Percentiles rank a stretch among this genome's conserved stretches.
phyloP scores from a whole-genome alignment of 2,329 filamentous ascomycete species.

The Blumeria graminis region DNA sequence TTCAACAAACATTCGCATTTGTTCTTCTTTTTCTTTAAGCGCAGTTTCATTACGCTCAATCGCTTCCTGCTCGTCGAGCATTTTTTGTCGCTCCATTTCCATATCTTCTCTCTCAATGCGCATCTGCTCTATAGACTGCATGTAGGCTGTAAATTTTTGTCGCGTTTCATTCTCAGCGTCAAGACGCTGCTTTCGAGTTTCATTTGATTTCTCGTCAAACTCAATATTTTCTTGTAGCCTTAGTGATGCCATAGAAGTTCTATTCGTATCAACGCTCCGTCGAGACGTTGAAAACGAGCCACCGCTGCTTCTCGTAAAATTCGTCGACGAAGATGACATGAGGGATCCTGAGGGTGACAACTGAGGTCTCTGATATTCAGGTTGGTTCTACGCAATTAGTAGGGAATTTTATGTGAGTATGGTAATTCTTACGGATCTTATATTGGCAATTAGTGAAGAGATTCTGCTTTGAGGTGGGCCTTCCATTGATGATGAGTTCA shows the following conservation, averaged over 20 bases:
- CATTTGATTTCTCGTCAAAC: not conserved
- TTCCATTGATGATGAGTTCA: not conserved
- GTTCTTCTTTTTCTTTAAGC: slow-evolving; percentile 1
- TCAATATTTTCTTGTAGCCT: not conserved
- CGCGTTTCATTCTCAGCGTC: not conserved
- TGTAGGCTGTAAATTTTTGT: not conserved
- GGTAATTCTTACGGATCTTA: not conserved
- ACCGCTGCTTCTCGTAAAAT: not conserved
- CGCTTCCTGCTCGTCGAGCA: not conserved
- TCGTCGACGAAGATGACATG: not conserved
- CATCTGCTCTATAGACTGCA: not conserved
- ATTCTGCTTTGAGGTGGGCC: not conserved
- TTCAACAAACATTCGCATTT: slow-evolving; percentile 1
- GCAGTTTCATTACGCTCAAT: not conserved
- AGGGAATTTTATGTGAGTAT: not conserved
- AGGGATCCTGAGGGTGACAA: not conserved
- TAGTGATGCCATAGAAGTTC: not conserved
- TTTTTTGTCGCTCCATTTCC: not conserved
- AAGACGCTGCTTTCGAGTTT: not conserved
- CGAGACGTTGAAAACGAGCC: not conserved
- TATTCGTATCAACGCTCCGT: not conserved
- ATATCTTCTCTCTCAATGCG: slow-evolving; percentile 1
- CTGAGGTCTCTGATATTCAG: not conserved
- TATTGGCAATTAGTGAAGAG: not conserved
- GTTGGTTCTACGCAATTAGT: not conserved